Percentiles rank a stretch among this genome's conserved stretches.
Conservation (phyloP, 2,329 filamentous ascomycete genomes). For the Tympanopsis confertula region DNA sequence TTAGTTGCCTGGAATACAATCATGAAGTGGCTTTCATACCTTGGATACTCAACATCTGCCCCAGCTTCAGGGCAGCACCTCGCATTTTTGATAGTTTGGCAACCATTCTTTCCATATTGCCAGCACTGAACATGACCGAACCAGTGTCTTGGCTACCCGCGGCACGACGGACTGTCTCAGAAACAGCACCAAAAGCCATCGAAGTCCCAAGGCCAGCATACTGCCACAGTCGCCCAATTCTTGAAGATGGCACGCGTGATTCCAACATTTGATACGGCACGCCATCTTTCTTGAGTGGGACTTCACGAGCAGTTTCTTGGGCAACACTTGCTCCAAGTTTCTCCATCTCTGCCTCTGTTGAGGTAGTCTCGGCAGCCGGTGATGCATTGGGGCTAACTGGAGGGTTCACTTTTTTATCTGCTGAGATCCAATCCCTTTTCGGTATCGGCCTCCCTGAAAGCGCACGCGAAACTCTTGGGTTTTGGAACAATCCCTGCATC, state of each 20-base stretch:
- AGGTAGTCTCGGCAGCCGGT: no score
- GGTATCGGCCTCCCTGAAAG: not conserved
- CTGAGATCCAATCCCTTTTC: no score
- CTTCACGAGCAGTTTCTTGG: not conserved
- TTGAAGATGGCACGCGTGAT: conserved; percentile 62
- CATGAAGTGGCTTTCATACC: not conserved
- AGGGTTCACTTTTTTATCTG: no score
- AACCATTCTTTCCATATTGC: conserved; percentile 87
- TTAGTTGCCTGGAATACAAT: not conserved
- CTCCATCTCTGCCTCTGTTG: not conserved
- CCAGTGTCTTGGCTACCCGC: conserved; percentile 39
- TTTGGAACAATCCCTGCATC: not conserved
- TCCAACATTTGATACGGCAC: not conserved
- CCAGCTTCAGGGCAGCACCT: conserved; percentile 89
- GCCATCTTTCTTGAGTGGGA: not conserved
- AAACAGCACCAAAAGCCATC: conserved; percentile 86
- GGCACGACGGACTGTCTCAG: conserved; percentile 67
- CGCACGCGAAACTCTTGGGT: not conserved
- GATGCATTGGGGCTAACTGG: not conserved
- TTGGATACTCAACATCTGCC: conserved; percentile 97
- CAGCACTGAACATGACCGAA: conserved; percentile 76
- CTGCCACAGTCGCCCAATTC: conserved; percentile 83
- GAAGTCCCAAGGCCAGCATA: conserved; percentile 87
- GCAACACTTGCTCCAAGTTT: not conserved
- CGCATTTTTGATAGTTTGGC: conserved; percentile 90